phyloP scores from a whole-genome alignment of 2,329 filamentous ascomycete species.

The Paramyrothecium sp. region DNA sequence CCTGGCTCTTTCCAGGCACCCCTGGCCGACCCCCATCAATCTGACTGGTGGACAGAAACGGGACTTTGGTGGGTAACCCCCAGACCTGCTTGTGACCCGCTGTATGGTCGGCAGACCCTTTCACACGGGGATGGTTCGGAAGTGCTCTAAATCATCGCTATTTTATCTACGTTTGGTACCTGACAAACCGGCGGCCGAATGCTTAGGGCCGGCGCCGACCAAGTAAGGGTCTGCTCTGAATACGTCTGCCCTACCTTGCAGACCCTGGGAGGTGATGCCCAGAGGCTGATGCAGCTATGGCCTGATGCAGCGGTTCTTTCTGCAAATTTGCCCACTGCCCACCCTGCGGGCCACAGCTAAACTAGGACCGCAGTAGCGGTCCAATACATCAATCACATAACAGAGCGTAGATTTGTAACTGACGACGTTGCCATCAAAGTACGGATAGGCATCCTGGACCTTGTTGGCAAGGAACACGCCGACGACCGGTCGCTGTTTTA shows the following conservation, averaged over 20 bases:
- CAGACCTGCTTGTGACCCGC: neutral
- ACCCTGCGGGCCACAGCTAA: neutral
- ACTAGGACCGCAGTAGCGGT: neutral
- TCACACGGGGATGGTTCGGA: constrained; percentile 4
- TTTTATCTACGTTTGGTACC: neutral
- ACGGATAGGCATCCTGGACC: too few relatives aligned
- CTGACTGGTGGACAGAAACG: neutral
- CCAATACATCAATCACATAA: neutral
- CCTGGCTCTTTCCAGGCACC: neutral
- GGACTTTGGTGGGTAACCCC: neutral
- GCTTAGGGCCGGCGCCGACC: constrained; percentile 25
- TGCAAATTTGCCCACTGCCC: neutral
- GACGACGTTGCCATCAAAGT: too few relatives aligned
- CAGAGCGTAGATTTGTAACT: too few relatives aligned
- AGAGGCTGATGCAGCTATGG: neutral
- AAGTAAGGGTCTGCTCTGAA: neutral
- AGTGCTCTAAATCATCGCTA: neutral
- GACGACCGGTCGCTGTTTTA: too few relatives aligned
- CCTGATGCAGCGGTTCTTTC: neutral
- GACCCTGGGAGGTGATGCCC: neutral
- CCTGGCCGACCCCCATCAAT: neutral
- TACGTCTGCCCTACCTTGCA: neutral
- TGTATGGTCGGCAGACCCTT: constrained; percentile 1
- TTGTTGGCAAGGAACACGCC: too few relatives aligned
- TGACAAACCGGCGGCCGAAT: constrained; percentile 25